Base-by-base conservation (phyloP, 768 basidiomycete genomes). In the Leucogyrophana mollusca region DNA sequence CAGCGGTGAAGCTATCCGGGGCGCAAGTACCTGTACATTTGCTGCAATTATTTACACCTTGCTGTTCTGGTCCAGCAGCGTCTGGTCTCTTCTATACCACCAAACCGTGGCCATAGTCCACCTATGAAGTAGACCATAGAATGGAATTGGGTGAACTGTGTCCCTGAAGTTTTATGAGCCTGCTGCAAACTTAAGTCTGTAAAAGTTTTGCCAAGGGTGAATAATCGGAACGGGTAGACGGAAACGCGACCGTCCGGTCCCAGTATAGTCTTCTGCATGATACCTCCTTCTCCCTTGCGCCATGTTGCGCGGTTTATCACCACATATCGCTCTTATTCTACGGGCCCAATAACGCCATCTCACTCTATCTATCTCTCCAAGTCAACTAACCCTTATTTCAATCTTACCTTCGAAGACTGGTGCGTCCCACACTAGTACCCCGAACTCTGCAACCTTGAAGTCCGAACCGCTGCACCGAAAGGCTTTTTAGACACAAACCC, bases 371-470 rank as follows among this genome's bases (percentile, higher is more conserved):
- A 83, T 60, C 70, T 92, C 10, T 95, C 92, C 0, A 74, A 73
- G 22, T 90, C 90, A 13, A 80, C 77, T 4, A 77, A 92, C 56
- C 91, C 94, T 2, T 90, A 84, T 65, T 92, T 94, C 67, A 96
- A 96, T 64, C 78, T 96, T 34, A 80, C 90, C 0, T 79, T 89
- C 41, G 94, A 96, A 64, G 93, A 95, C 62, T 94, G 92, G 93
- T 92, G 18, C 48, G 78, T 64, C 32, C 46, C 0, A 10, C 4
- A 18, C 39, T 14, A 14, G 30, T 46, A 24, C 18, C 21, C 8
- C 16, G 35, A 32, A 6, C 33, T 46, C 32, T 45, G 17, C 43
- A 72, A 68, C 68, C 55, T 70, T n/a, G 4, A n/a, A 20, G 13
- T 34, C n/a, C 13, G 27, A 13, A 35, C 45, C 70, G 68, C 63